Evolutionary conservation across 2,329 filamentous ascomycete species (phyloP), one percentile per base, ranked within the genome.

Genomic region (Cladophialophora bantiana): DNA sequence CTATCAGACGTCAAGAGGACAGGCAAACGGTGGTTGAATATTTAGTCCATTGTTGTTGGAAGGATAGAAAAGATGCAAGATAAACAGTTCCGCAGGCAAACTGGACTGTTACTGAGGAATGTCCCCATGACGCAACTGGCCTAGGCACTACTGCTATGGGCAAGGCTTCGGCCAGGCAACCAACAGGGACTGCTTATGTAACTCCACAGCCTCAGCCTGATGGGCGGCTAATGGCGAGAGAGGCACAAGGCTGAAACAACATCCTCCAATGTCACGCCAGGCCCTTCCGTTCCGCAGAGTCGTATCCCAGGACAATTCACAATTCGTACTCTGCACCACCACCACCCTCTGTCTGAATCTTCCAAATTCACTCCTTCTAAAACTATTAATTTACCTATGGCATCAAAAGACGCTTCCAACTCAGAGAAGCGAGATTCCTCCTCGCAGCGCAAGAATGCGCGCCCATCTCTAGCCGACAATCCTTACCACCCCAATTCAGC

Each of bases 401-500:
- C 67, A 57, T 71, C 69, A 32, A 45, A 65, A 36, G 50, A 62
- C 15, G 59, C 56, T 9, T 35, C 55, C 7, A 57, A 55, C 15
- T 38, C 59, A 32, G 42, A 59, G 34, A 35, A 36, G 15, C 66
- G 55, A 52, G 52, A 62, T 52, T 66, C 67, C 13, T 48, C 57
- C 13, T 48, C 57, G 15, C 66, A 66, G 20, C 48, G 20, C n/a
- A 58, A 61, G 20, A 58, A 60, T 32, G 54, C 61, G 12, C 50
- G 53, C n/a, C 57, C 62, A 50, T 70, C 70, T 15, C 64, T 73
- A 36, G 71, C 71, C 32, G 70, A 72, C 40, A 73, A 70, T 56
- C 73, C 65, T 56, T 69, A 69, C 75, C 78, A 72, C 77, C 79
- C 66, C 67, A 71, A 64, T 62, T 72, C 81, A 52, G 77, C 79